Percentiles rank a stretch among this genome's conserved stretches.
These are phyloP conservation scores for Fusarium sacchari DNA, from an alignment of 2,329 filamentous ascomycete genomes.

Conservation along the genomic window DNA sequence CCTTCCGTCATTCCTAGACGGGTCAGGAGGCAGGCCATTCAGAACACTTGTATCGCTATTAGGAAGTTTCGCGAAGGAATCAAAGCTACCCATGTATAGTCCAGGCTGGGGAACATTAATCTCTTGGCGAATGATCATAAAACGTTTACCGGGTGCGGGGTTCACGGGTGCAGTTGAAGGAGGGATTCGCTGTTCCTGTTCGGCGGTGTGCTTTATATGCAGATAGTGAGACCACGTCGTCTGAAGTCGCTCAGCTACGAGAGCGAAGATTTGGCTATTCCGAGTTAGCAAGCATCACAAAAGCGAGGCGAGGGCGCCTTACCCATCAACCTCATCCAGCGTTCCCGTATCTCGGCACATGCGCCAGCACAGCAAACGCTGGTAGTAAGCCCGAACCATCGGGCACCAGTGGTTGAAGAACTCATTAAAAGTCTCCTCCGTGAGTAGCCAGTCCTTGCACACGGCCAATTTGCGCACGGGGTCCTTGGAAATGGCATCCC, in stretches of 20 bases:
- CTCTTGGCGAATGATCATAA: conserved; percentile 90
- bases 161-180: conserved; percentile 85
- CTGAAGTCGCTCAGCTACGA: conserved; percentile 74
- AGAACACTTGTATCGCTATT: conserved; percentile 37
- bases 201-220: conserved; percentile 75
- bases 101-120: conserved; percentile 58
- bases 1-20: conserved; percentile 57
- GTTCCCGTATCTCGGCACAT: conserved; percentile 80
- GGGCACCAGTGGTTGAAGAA: conserved; percentile 96
- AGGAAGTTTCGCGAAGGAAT: conserved; percentile 53
- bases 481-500: conserved; percentile 76
- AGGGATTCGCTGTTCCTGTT: conserved; percentile 61
- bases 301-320: conserved; percentile 50
- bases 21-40: conserved; percentile 40
- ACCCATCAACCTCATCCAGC: conserved; percentile 73
- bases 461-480: conserved; percentile 74
- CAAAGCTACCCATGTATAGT: conserved; percentile 59
- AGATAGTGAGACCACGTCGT: conserved; percentile 83
- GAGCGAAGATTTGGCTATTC: conserved; percentile 73
- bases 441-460: conserved; percentile 79
- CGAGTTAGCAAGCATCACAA: conserved; percentile 38
- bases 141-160: conserved; percentile 84
- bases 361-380: conserved; percentile 90
- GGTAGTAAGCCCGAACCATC: conserved; percentile 93
- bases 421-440: conserved; percentile 78